Conservation (phyloP, 495 filamentous ascomycete genomes). For the Penicillium egyptiacum region DNA sequence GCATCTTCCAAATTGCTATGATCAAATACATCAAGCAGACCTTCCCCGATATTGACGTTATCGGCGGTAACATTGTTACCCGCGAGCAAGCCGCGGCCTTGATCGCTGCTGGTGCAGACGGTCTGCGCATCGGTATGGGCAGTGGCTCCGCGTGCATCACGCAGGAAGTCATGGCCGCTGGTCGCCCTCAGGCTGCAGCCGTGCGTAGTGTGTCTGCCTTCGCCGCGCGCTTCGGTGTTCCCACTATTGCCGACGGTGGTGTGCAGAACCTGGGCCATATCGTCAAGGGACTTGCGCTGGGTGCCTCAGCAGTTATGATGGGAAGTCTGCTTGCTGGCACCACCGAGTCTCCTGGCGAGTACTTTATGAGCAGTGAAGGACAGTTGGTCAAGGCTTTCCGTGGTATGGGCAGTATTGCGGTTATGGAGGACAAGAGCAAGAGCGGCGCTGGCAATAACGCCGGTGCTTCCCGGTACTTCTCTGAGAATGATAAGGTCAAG, state of each 20-base stretch:
- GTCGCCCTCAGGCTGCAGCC: constrained; percentile 88
- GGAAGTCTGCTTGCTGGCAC: constrained; percentile 95
- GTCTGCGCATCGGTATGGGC: constrained; percentile 97
- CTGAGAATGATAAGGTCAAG: constrained; percentile 87
- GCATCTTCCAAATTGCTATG: constrained; percentile 96
- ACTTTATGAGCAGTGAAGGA: constrained; percentile 90
- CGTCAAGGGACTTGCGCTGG: constrained; percentile 93
- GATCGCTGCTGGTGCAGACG: constrained; percentile 93
- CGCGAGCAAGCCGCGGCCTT: constrained; percentile 88
- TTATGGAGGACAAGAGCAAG: constrained; percentile 96
- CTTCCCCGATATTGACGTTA: constrained; percentile 85
- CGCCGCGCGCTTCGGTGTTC: constrained; percentile 90
- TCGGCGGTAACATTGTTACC: constrained; percentile 97
- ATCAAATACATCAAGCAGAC: constrained; percentile 88
- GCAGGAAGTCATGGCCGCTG: constrained; percentile 99
- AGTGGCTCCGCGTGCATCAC: constrained; percentile 97
- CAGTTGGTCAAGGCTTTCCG: constrained; percentile 98
- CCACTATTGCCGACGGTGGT: constrained; percentile 96
- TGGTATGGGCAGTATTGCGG: constrained; percentile 97
- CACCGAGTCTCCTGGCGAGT: constrained; percentile 95
- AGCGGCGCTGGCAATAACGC: constrained; percentile 77
- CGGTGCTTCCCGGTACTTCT: constrained; percentile 97
- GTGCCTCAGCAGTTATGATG: constrained; percentile 98
- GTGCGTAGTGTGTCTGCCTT: constrained; percentile 87
- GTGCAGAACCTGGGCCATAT: constrained; percentile 99